Percentiles rank a stretch among this genome's conserved stretches.
Evolutionary conservation across 2,329 filamentous ascomycete genomes (phyloP).

Genomic region (Hymenoscyphus albidus): DNA sequence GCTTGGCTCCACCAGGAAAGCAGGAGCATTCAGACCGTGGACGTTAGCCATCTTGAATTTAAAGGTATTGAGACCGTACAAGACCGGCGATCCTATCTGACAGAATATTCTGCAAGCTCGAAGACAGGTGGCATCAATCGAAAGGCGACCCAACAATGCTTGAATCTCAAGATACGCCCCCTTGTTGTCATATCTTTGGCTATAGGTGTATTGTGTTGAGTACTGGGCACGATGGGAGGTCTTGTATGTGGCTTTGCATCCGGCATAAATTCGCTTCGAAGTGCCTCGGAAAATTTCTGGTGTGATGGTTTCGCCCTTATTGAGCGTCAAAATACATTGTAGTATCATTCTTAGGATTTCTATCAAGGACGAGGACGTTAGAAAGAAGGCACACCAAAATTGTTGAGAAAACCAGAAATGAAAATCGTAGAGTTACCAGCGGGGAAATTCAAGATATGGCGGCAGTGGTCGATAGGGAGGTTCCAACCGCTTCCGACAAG

Average conservation of each 20-base stretch:
- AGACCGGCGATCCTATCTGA: neutral
- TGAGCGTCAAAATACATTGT: neutral
- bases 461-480: neutral
- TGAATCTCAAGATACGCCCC: neutral
- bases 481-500: neutral
- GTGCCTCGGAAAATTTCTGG: neutral
- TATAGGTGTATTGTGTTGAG: neutral
- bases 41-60: constrained; percentile 1
- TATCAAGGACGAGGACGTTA: no score
- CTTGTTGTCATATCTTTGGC: neutral
- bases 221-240: neutral
- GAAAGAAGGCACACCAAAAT: no score
- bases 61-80: constrained; percentile 7
- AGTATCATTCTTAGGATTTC: neutral
- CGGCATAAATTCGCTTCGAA: neutral
- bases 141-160: neutral
- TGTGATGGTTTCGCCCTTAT: neutral
- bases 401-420: neutral
- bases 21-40: neutral
- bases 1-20: neutral
- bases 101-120: constrained; percentile 4
- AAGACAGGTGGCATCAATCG: constrained; percentile 9
- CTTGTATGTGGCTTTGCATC: neutral
- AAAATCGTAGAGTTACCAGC: neutral
- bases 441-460: neutral